These are phyloP conservation scores for Boletus reticuloceps DNA, from an alignment of 768 basidiomycete genomes.

Conservation along the genomic window DNA sequence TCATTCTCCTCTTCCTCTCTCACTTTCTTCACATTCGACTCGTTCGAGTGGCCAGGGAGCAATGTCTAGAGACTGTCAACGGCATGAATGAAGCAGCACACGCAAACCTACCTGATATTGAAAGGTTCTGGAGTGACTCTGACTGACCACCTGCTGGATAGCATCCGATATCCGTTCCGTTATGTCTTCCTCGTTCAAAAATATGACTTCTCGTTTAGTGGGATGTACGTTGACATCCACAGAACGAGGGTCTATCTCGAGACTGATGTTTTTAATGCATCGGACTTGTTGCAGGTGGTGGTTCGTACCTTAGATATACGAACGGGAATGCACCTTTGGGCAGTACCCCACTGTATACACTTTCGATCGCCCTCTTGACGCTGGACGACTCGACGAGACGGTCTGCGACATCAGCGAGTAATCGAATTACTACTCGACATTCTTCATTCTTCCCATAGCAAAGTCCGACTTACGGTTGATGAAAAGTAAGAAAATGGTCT, in stretches of 20 bases:
- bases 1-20: slow-evolving; percentile 38
- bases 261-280: slow-evolving; percentile 38
- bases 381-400: slow-evolving; percentile 87
- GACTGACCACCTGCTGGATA: slow-evolving; percentile 64
- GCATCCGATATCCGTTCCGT: slow-evolving; percentile 72
- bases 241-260: slow-evolving; percentile 79
- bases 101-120: slow-evolving; percentile 59
- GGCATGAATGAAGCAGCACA: neutral
- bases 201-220: slow-evolving; percentile 95
- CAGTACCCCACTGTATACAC: slow-evolving; percentile 77
- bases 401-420: slow-evolving; percentile 46
- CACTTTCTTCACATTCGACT: slow-evolving; percentile 30
- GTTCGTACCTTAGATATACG: slow-evolving; percentile 83
- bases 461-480: slow-evolving; percentile 75
- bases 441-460: neutral
- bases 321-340: slow-evolving; percentile 91
- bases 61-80: slow-evolving; percentile 44
- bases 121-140: slow-evolving; percentile 66
- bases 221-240: slow-evolving; percentile 99
- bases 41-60: slow-evolving; percentile 51
- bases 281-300: neutral
- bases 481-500: slow-evolving; percentile 81
- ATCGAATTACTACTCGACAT: no score
- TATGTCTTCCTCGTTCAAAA: slow-evolving; percentile 87
- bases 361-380: slow-evolving; percentile 86